Evolutionary conservation across 176 grass and related monocot genomes (phyloP).

Genomic region (Eremochloa ophiuroides): DNA sequence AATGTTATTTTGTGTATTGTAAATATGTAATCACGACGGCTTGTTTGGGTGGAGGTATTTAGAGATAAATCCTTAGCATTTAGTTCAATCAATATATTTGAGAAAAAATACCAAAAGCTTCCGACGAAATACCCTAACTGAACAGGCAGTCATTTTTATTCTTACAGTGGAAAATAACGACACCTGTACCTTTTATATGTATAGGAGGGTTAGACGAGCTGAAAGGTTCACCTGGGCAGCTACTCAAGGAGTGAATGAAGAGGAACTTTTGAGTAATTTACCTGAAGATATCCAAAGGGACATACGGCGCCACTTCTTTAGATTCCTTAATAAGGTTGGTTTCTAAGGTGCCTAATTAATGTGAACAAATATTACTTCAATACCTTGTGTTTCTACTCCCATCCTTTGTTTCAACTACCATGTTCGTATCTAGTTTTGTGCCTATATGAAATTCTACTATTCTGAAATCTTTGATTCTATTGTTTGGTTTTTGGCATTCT

Average conservation of each 20-base stretch:
- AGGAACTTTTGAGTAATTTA: constrained; percentile 78
- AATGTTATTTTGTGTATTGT: background rate
- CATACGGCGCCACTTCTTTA: constrained; percentile 87
- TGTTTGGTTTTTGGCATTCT: background rate
- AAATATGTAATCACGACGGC: background rate
- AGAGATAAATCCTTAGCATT: background rate
- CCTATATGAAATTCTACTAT: background rate
- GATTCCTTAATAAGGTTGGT: constrained; percentile 78
- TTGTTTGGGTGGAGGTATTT: constrained; percentile 4
- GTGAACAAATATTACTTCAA: background rate
- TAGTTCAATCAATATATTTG: background rate
- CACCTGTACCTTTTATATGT: constrained; percentile 1
- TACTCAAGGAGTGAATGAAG: constrained; percentile 92
- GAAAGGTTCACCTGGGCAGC: constrained; percentile 98
- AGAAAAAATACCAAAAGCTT: background rate
- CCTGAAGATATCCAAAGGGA: constrained; percentile 99
- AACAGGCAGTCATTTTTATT: background rate
- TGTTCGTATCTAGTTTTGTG: background rate
- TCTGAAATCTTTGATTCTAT: background rate
- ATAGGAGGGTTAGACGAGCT: constrained; percentile 76
- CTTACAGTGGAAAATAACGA: constrained; percentile 2
- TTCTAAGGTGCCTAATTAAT: background rate
- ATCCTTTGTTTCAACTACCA: background rate
- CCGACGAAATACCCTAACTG: background rate
- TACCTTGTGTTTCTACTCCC: background rate